Conservation (phyloP, 345 rosid species). For the Noccaea bulbosa region DNA sequence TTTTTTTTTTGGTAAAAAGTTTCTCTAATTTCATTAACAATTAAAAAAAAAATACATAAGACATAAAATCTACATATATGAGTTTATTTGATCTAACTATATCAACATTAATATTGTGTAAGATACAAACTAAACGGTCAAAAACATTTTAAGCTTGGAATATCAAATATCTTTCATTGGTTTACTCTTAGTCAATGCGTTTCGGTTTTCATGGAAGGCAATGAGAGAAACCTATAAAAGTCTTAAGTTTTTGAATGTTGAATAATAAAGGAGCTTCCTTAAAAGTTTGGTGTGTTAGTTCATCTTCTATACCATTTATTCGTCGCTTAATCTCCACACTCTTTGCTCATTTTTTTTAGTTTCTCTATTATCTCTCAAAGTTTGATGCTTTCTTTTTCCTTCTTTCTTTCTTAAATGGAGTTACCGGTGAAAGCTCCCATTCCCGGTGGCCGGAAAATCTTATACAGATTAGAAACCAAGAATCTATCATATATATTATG, state of each 20-base stretch:
- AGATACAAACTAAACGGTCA: background rate
- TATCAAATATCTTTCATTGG: slow-evolving; percentile 17
- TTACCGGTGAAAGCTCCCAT: slow-evolving; percentile 61
- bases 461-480: slow-evolving; percentile 61
- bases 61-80: background rate
- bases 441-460: slow-evolving; percentile 46
- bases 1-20: too few species aligned
- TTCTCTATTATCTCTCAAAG: slow-evolving; percentile 35
- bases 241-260: slow-evolving; percentile 23
- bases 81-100: background rate
- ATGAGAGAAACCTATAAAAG: slow-evolving; percentile 31
- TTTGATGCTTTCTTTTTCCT: slow-evolving; percentile 29
- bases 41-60: background rate
- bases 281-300: slow-evolving; percentile 77
- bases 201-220: slow-evolving; percentile 34
- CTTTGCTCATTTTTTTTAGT: slow-evolving; percentile 32
- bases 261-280: slow-evolving; percentile 28
- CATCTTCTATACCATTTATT: slow-evolving; percentile 56
- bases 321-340: slow-evolving; percentile 44
- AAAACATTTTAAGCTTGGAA: background rate
- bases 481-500: slow-evolving; percentile 61
- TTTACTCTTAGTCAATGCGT: slow-evolving; percentile 19
- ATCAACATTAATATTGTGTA: background rate
- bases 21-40: too few species aligned
- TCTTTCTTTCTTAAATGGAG: slow-evolving; percentile 55